Percentiles rank a stretch among this genome's conserved stretches.
Evolutionary conservation across 1,139 yeast genomes (phyloP).

Genomic region (Magnusiomyces suaveolens): DNA sequence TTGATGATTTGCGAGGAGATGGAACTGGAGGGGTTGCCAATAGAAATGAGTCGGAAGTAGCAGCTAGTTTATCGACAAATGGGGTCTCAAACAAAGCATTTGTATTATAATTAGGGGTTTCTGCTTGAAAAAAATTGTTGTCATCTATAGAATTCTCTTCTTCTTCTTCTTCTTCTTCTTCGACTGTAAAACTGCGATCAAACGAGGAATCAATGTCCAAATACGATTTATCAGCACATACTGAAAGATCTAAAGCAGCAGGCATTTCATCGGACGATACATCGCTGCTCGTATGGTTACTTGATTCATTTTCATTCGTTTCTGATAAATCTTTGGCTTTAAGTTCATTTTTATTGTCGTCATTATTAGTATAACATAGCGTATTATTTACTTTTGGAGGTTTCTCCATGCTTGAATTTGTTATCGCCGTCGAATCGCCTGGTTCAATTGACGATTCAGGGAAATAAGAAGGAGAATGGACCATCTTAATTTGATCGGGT

Average conservation of each 20-base stretch:
- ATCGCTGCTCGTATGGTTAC: too few species aligned
- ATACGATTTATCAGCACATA: background rate
- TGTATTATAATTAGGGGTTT: background rate
- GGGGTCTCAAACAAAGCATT: background rate
- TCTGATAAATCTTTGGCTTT: too few species aligned
- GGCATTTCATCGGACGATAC: background rate
- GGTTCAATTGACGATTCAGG: too few species aligned
- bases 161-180: too few species aligned
- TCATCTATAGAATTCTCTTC: background rate
- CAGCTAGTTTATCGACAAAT: background rate
- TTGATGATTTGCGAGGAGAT: slow-evolving; percentile 23
- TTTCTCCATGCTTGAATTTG: too few species aligned
- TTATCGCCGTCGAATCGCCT: too few species aligned
- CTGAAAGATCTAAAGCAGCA: background rate
- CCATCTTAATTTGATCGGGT: too few species aligned
- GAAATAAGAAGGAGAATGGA: too few species aligned
- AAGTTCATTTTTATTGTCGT: background rate
- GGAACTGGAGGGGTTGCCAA: background rate
- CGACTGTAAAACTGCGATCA: background rate
- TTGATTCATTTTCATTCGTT: too few species aligned
- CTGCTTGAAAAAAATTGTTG: background rate
- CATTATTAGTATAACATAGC: too few species aligned
- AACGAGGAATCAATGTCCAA: background rate
- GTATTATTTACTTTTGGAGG: too few species aligned
- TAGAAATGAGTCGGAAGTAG: background rate